phyloP scores from a whole-genome alignment of 2,329 filamentous ascomycete genomes.

The Harringtonia lauricola region DNA sequence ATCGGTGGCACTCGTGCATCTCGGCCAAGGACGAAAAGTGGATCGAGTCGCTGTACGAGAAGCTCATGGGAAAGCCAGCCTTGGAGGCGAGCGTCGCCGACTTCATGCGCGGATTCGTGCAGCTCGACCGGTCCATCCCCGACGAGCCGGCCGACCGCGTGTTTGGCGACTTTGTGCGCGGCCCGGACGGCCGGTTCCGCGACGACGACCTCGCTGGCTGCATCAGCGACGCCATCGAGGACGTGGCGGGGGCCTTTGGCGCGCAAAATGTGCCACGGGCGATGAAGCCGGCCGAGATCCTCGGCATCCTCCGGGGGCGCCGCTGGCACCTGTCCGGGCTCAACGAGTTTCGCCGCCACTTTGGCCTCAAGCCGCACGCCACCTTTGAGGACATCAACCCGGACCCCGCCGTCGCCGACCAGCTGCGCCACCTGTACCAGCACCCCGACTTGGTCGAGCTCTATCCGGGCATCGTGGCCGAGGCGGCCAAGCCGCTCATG shows the following conservation, averaged over 20 bases:
- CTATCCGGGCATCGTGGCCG: conserved; percentile 67
- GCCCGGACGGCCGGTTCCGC: conserved; percentile 54
- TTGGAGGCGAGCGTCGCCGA: conserved; percentile 45
- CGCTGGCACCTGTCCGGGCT: conserved; percentile 68
- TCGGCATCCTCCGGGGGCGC: conserved; percentile 68
- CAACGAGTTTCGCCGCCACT: conserved; percentile 80
- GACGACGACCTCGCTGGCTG: conserved; percentile 70
- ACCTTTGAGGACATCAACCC: conserved; percentile 79
- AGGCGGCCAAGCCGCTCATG: conserved; percentile 66
- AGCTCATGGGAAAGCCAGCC: conserved; percentile 50
- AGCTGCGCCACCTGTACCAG: conserved; percentile 58
- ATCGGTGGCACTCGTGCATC: conserved; percentile 79
- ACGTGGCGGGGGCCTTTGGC: conserved; percentile 65
- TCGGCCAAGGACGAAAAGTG: conserved; percentile 66
- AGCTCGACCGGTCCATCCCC: conserved; percentile 49
- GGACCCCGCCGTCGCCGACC: conserved; percentile 57
- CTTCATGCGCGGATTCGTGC: conserved; percentile 50
- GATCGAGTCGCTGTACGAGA: conserved; percentile 58
- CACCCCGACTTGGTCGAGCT: conserved; percentile 72
- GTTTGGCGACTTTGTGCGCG: conserved; percentile 56
- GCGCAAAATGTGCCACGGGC: conserved; percentile 62
- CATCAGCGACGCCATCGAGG: conserved; percentile 58
- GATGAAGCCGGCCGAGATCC: conserved; percentile 65
- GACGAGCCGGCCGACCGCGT: conserved; percentile 57
- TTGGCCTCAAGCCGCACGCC: conserved; percentile 63